These are phyloP conservation scores for Amorphotheca resinae DNA, from an alignment of 495 filamentous ascomycete species.

Conservation along the genomic window DNA sequence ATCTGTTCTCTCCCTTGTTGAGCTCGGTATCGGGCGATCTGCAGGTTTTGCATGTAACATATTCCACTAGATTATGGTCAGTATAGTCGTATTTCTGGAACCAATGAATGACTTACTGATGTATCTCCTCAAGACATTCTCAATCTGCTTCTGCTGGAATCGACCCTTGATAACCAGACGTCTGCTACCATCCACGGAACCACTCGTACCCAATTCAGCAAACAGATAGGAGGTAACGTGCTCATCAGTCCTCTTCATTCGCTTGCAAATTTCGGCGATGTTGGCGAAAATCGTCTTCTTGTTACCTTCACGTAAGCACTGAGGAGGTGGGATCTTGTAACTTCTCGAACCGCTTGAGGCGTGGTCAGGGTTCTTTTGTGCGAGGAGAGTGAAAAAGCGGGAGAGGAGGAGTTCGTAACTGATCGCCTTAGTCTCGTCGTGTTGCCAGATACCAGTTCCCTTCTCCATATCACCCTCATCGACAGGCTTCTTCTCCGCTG, in stretches of 20 bases:
- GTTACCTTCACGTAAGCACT: conserved; percentile 98
- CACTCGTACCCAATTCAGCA: conserved; percentile 93
- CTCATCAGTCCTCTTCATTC: conserved; percentile 95
- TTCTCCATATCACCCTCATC: conserved; percentile 68
- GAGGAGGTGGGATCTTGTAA: conserved; percentile 98
- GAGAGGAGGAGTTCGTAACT: conserved; percentile 72
- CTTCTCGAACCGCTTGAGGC: conserved; percentile 75
- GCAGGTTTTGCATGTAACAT: conserved; percentile 98
- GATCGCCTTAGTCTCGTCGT: conserved; percentile 63
- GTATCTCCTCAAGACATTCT: conserved; percentile 87
- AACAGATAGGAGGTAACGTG: conserved; percentile 96
- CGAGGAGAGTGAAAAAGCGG: conserved; percentile 85
- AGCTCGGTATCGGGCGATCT: conserved; percentile 88
- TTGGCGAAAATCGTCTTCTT: conserved; percentile 99
- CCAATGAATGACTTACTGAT: conserved; percentile 52
- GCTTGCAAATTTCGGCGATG: conserved; percentile 69
- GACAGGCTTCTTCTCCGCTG: conserved; percentile 36
- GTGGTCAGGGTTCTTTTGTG: conserved; percentile 90
- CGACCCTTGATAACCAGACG: conserved; percentile 96
- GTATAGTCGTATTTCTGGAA: background rate
- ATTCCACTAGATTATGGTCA: conserved; percentile 55
- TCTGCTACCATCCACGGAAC: conserved; percentile 82
- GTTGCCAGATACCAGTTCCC: conserved; percentile 89
- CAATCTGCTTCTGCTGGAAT: conserved; percentile 97
- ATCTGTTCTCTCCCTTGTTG: conserved; percentile 95